A percentile compares a stretch with the other conserved stretches of the same genome.
These are phyloP conservation scores for Pythium utonaiense DNA, from an alignment of 352 stramenopile genomes.

Conservation along the genomic window DNA sequence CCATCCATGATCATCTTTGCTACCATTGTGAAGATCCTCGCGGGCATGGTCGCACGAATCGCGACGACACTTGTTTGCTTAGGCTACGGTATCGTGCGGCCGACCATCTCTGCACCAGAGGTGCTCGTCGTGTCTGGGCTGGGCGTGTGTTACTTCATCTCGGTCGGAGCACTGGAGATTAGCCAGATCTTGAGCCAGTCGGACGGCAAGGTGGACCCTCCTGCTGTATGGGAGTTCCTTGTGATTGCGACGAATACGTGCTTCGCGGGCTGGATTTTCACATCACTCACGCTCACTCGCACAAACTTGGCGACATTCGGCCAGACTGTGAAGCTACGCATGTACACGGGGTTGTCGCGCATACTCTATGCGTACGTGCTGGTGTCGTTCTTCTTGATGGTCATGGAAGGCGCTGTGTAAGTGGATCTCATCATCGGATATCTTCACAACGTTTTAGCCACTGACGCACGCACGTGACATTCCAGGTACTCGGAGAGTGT, in stretches of 20 bases:
- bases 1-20: constrained; percentile 63
- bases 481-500: constrained; percentile 70
- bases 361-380: constrained; percentile 62
- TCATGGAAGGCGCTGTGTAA: constrained; percentile 74
- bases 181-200: constrained; percentile 79
- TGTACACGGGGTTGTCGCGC: constrained; percentile 63
- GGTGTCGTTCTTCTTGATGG: constrained; percentile 74
- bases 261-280: constrained; percentile 86
- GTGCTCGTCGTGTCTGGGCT: constrained; percentile 72
- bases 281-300: constrained; percentile 67
- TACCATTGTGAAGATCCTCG: constrained; percentile 65
- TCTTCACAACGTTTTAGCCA: too few relatives aligned
- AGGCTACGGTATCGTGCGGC: constrained; percentile 78
- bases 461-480: too few relatives aligned
- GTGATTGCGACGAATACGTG: constrained; percentile 75
- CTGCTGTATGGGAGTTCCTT: constrained; percentile 74
- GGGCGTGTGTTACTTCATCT: constrained; percentile 78
- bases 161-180: constrained; percentile 71
- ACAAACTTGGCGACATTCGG: constrained; percentile 79
- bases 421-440: constrained; percentile 11
- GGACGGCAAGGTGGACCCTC: constrained; percentile 54
- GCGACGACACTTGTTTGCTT: constrained; percentile 74
- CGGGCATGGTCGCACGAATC: constrained; percentile 73
- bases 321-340: constrained; percentile 72
- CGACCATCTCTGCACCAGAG: constrained; percentile 67